Percentiles rank a stretch among this genome's conserved stretches.
Evolutionary conservation across 129 eudicot species (phyloP).

Genomic region (Pseudognaphalium luteoalbum): DNA sequence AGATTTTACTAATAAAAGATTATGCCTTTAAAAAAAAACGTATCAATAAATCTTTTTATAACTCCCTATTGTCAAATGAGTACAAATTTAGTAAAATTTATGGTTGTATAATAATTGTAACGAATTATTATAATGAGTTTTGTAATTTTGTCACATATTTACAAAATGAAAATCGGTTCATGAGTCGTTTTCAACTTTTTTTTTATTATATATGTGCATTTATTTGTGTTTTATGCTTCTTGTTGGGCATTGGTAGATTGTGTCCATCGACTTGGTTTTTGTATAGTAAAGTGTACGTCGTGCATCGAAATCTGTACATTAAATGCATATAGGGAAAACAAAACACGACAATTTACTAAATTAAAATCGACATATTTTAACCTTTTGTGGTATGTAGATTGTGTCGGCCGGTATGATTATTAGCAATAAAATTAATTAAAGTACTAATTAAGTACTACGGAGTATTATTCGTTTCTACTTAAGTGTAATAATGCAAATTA

Average conservation of each 20-base stretch:
- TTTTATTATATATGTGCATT: constrained; percentile 20
- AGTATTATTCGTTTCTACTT: constrained; percentile 26
- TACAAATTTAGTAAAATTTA: no score
- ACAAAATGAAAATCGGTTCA: constrained; percentile 18
- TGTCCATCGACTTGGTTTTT: constrained; percentile 7
- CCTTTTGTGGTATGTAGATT: constrained; percentile 27
- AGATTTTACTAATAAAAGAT: no score
- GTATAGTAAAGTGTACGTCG: neutral
- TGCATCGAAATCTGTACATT: constrained; percentile 26
- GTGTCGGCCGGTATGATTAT: constrained; percentile 35
- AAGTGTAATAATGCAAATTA: constrained; percentile 31
- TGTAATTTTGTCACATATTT: constrained; percentile 3
- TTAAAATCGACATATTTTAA: neutral
- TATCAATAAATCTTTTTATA: no score
- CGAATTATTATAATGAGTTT: neutral
- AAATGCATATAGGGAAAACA: neutral
- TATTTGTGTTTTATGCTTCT: constrained; percentile 21
- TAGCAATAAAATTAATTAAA: neutral
- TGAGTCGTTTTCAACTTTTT: constrained; percentile 41
- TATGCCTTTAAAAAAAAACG: no score
- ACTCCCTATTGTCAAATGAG: no score
- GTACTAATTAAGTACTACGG: constrained; percentile 27
- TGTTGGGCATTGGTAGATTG: constrained; percentile 9
- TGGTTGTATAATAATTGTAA: neutral
- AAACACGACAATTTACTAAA: neutral